Conservation (phyloP, 352 stramenopile species). For the Elongisporangium prolatum region DNA sequence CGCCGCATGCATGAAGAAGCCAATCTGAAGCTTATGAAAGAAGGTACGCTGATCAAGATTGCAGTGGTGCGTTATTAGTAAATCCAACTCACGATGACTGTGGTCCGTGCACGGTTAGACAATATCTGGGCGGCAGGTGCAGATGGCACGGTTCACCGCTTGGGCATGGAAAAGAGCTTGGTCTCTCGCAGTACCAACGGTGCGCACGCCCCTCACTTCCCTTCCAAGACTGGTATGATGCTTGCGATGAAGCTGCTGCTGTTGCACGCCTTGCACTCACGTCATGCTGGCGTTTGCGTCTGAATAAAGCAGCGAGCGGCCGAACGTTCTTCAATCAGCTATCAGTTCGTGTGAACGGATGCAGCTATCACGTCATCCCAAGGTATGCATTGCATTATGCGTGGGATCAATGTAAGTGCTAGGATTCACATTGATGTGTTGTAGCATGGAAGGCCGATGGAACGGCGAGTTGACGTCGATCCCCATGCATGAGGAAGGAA, state of each 20-base stretch:
- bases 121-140: conserved; percentile 79
- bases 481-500: conserved; percentile 72
- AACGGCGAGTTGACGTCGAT: conserved; percentile 77
- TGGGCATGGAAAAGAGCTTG: conserved; percentile 83
- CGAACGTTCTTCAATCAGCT: conserved; percentile 86
- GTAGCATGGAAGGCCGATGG: conserved; percentile 80
- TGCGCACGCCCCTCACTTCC: conserved; percentile 44
- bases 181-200: conserved; percentile 58
- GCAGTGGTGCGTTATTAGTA: not conserved
- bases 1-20: conserved; percentile 76
- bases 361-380: conserved; percentile 81
- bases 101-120: conserved; percentile 22
- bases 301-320: conserved; percentile 15
- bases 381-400: conserved; percentile 14
- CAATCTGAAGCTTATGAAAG: conserved; percentile 83
- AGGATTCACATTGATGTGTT: not conserved
- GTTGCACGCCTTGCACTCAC: not conserved
- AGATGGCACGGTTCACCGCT: conserved; percentile 77
- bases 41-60: conserved; percentile 23
- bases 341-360: conserved; percentile 81
- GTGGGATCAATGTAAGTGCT: not conserved
- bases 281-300: not conserved
- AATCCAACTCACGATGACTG: not conserved
- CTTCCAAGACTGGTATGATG: conserved; percentile 29
- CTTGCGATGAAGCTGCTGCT: not conserved